Evolutionary conservation across 2,329 filamentous ascomycete species (phyloP).

Genomic region (Bisporella sp.): DNA sequence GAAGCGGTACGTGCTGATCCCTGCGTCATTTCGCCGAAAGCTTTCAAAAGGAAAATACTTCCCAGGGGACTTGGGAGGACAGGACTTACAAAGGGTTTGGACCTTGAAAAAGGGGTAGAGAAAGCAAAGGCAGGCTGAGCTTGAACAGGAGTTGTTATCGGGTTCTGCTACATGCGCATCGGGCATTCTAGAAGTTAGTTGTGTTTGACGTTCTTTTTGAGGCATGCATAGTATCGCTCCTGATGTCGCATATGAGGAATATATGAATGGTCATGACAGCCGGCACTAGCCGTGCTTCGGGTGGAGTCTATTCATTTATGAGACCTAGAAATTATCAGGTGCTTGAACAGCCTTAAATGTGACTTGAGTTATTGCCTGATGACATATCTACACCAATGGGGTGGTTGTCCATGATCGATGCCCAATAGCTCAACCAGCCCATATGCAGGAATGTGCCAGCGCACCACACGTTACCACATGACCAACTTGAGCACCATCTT

Average conservation of each 20-base stretch:
- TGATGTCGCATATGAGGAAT: background rate
- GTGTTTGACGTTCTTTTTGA: background rate
- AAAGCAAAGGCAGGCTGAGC: too few relatives aligned
- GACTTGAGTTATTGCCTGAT: background rate
- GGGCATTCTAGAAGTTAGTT: background rate
- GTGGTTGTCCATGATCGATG: constrained; percentile 1
- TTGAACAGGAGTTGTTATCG: too few relatives aligned
- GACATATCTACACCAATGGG: background rate
- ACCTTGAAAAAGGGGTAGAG: too few relatives aligned
- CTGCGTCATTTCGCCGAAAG: too few relatives aligned
- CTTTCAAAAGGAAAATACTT: too few relatives aligned
- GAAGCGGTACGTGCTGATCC: background rate
- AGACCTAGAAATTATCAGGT: background rate
- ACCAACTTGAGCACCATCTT: background rate
- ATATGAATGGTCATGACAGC: background rate
- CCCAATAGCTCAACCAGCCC: background rate
- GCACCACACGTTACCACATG: background rate
- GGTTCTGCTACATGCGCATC: too few relatives aligned
- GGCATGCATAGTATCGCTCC: background rate
- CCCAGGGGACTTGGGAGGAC: too few relatives aligned
- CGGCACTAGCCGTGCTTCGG: background rate
- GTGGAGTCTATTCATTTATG: background rate
- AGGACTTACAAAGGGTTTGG: background rate
- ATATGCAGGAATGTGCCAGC: background rate
- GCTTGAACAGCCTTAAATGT: background rate